Conservation (phyloP, 1,284 basidiomycete genomes). For the Papiliotrema terrestris region DNA sequence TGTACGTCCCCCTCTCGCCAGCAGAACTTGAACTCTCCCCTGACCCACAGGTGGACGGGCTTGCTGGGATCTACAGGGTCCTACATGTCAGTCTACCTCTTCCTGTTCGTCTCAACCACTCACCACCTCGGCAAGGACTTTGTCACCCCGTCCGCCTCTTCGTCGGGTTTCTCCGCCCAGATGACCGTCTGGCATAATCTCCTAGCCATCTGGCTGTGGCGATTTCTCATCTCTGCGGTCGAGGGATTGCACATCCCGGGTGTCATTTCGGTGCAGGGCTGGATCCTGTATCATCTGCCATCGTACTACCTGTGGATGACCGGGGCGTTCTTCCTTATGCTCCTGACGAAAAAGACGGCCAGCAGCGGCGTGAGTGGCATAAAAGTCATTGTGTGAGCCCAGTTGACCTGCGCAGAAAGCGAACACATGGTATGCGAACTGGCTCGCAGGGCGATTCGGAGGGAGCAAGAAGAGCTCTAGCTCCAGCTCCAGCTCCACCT, state of each 20-base stretch:
- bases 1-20: conserved; percentile 8
- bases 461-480: background rate
- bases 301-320: conserved; percentile 38
- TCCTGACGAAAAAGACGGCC: conserved; percentile 30
- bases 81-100: conserved; percentile 22
- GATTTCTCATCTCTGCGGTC: conserved; percentile 26
- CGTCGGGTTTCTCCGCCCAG: conserved; percentile 17
- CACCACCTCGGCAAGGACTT: conserved; percentile 16
- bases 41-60: conserved; percentile 27
- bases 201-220: conserved; percentile 38
- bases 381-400: background rate
- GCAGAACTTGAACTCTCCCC: background rate
- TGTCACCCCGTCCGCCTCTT: conserved; percentile 7
- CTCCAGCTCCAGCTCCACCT: background rate
- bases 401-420: conserved; percentile 9
- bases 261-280: conserved; percentile 21
- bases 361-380: conserved; percentile 20
- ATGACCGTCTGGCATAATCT: conserved; percentile 35
- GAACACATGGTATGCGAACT: conserved; percentile 21
- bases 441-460: conserved; percentile 5
- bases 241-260: conserved; percentile 30
- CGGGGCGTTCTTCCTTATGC: conserved; percentile 29
- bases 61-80: conserved; percentile 24
- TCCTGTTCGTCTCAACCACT: conserved; percentile 26
- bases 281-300: conserved; percentile 30